Evolutionary conservation across 2,329 filamentous ascomycete species (phyloP), one percentile per base, ranked within the genome.

Genomic region (Fusarium denticulatum): DNA sequence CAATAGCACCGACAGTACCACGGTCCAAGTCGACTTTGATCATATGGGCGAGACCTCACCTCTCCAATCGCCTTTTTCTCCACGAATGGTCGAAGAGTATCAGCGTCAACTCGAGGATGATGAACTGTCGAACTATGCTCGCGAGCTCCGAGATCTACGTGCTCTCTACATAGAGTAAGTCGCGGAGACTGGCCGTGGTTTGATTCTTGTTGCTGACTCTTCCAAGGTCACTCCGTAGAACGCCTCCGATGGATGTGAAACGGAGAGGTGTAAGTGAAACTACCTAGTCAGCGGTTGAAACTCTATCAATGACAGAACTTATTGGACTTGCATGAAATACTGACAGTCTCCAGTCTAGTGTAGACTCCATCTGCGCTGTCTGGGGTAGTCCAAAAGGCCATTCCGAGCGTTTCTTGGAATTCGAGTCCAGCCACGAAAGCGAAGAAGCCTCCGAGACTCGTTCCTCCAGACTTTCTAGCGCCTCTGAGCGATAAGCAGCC

Each of bases 381-480:
- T 16, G 26, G 7, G 40, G 26, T 9, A 65, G 59, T n/a, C 24
- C 24, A 22, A 24, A 3, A 7, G 12, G 4, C 8, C 26, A 13
- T 28, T 13, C 26, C 4, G 14, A 37, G 10, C 24, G 20, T 18
- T 53, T 22, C 14, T 16, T 32, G 14, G 15, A 13, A 11, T 36
- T 22, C 5, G 8, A 8, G 4, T 2, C n/a, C 7, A 15, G 15
- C 1, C n/a, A 13, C 22, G 24, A 11, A 37, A 34, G 16, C 1
- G 26, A 26, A 22, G n/a, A 15, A 42, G 4, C 7, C 20, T 6
- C 16, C 15, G 12, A 26, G 32, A 12, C 28, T 26, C 4, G 11
- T 7, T 12, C 15, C 16, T 16, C 32, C 3, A 16, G 7, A 6
- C 22, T 14, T 9, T 1, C 1, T 7, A 8, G 8, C 1, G 24